A percentile compares a stretch with the other conserved stretches of the same genome.
Evolutionary conservation across 75 land plant species (phyloP).

Genomic region (Sequoiadendron giganteum): DNA sequence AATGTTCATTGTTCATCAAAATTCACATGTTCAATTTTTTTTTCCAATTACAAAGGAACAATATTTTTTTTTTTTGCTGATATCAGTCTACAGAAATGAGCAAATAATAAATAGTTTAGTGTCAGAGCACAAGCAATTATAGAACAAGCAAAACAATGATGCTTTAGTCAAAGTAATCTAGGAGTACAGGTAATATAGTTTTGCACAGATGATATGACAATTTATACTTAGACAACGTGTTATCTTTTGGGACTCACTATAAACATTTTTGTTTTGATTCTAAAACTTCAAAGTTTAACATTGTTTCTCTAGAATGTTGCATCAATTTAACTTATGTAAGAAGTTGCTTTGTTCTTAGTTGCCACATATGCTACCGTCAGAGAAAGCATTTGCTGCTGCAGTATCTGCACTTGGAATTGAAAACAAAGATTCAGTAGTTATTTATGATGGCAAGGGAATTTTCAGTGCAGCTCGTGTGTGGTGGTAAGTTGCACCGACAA

Average conservation of each 20-base stretch:
- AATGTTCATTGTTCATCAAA: background rate
- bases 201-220: background rate
- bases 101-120: background rate
- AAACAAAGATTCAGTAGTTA: constrained; percentile 77
- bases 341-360: constrained; percentile 41
- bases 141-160: background rate
- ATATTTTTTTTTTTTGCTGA: background rate
- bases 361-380: constrained; percentile 98
- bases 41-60: background rate
- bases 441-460: constrained; percentile 95
- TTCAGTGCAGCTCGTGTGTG: constrained; percentile 98
- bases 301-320: background rate
- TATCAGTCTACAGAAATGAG: background rate
- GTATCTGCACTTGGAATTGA: constrained; percentile 88
- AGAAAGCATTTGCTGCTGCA: constrained; percentile 93
- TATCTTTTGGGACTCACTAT: background rate
- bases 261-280: background rate
- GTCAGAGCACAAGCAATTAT: background rate
- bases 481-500: constrained; percentile 58
- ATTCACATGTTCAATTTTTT: background rate
- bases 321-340: background rate
- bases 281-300: background rate
- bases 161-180: background rate
- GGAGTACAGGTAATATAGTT: background rate
- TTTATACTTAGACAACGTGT: background rate